Conservation (phyloP, 345 rosid genomes). For the Syzygium jambos region DNA sequence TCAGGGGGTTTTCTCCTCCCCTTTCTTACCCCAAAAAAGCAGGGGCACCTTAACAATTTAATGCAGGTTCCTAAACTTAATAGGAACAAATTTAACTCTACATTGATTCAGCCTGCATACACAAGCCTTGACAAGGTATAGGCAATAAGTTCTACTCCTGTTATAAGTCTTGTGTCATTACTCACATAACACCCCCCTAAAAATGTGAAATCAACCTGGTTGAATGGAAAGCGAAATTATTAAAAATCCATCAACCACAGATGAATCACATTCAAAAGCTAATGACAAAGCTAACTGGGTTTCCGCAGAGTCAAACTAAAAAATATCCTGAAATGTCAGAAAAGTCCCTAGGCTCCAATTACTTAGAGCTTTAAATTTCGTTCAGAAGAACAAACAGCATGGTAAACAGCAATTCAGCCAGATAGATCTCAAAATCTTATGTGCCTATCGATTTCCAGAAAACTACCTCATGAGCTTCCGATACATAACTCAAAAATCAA, state of each 20-base stretch:
- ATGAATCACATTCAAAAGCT: neutral
- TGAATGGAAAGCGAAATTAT: neutral
- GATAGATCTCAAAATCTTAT: neutral
- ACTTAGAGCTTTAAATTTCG: neutral
- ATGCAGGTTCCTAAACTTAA: neutral
- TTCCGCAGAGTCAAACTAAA: neutral
- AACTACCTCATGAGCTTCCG: neutral
- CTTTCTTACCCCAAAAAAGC: neutral
- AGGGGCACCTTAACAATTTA: neutral
- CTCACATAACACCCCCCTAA: neutral
- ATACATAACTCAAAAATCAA: neutral
- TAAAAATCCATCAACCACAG: neutral
- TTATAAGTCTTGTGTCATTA: neutral
- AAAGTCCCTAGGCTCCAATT: neutral
- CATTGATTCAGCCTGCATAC: neutral
- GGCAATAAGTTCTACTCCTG: neutral
- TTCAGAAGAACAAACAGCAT: neutral
- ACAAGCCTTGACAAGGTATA: neutral
- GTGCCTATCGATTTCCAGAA: neutral
- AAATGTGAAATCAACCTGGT: neutral
- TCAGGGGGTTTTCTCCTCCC: neutral
- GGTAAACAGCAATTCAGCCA: neutral
- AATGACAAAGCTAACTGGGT: neutral
- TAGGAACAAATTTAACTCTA: neutral
- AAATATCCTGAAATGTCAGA: neutral